Conservation (phyloP, 2,329 filamentous ascomycete genomes). For the Cyphellophora europaea region DNA sequence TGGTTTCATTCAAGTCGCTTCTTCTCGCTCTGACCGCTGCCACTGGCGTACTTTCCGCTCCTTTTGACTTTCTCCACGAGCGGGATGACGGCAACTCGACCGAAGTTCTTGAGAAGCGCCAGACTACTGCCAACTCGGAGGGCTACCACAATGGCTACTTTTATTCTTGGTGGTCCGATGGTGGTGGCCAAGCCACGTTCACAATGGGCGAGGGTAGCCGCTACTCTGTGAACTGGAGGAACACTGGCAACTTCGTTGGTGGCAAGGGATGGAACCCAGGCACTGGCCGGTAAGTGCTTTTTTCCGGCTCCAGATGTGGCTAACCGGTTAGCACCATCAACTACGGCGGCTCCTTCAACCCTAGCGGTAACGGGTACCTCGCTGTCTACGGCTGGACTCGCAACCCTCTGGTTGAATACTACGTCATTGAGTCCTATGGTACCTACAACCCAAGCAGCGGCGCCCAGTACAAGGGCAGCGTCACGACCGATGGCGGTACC, state of each 20-base stretch:
- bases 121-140: conserved; percentile 17
- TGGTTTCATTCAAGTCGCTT: conserved; percentile 21
- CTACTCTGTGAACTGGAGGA: conserved; percentile 38
- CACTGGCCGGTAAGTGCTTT: conserved; percentile 32
- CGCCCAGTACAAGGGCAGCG: conserved; percentile 24
- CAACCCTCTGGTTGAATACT: conserved; percentile 27
- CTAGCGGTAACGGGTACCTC: conserved; percentile 25
- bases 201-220: conserved; percentile 34
- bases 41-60: conserved; percentile 18
- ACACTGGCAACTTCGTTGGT: conserved; percentile 44
- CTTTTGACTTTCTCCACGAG: conserved; percentile 13
- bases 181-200: conserved; percentile 34
- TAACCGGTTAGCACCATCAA: conserved; percentile 19
- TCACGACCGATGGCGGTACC: conserved; percentile 26
- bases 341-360: conserved; percentile 22
- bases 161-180: conserved; percentile 43
- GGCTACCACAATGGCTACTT: conserved; percentile 35
- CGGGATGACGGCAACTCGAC: conserved; percentile 11
- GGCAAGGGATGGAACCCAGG: conserved; percentile 53
- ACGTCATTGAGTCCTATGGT: conserved; percentile 27
- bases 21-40: conserved; percentile 18
- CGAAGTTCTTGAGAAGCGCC: conserved; percentile 11
- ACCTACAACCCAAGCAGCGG: conserved; percentile 22
- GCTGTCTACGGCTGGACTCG: conserved; percentile 34
- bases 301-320: background rate